phyloP scores from a whole-genome alignment of 2,329 filamentous ascomycete genomes.

The Arthrobotrys sinensis region DNA sequence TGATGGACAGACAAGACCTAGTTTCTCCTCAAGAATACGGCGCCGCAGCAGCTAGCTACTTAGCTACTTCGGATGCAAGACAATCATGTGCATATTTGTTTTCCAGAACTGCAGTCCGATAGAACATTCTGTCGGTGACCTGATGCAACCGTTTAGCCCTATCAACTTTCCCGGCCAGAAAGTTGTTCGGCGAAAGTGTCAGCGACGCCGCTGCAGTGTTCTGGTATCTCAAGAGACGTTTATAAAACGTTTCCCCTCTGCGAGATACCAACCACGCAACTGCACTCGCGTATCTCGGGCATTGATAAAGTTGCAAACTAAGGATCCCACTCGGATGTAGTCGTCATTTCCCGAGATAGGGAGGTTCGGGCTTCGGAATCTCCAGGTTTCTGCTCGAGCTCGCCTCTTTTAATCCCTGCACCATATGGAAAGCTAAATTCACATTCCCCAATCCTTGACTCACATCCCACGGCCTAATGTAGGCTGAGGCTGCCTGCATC shows the following conservation, averaged over 20 bases:
- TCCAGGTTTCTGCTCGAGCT: slow-evolving; percentile 37
- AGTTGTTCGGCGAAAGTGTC: slow-evolving; percentile 23
- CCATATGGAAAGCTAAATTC: slow-evolving; percentile 10
- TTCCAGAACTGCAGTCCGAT: neutral
- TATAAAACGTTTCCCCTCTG: slow-evolving; percentile 4
- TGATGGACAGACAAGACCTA: slow-evolving; percentile 10
- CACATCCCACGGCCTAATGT: slow-evolving; percentile 24
- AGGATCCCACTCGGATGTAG: slow-evolving; percentile 20
- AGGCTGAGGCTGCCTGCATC: slow-evolving; percentile 30
- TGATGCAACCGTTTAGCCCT: slow-evolving; percentile 14
- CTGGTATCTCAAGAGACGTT: neutral
- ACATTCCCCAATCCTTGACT: slow-evolving; percentile 40
- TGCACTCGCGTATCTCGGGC: slow-evolving; percentile 38
- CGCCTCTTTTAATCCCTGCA: slow-evolving; percentile 46
- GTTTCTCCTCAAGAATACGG: slow-evolving; percentile 7
- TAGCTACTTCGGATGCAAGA: neutral
- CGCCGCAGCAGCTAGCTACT: neutral
- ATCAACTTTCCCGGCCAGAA: slow-evolving; percentile 1
- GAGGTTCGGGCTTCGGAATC: slow-evolving; percentile 53
- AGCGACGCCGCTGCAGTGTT: slow-evolving; percentile 1
- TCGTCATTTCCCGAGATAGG: slow-evolving; percentile 54
- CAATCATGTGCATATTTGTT: neutral
- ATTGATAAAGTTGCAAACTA: slow-evolving; percentile 16
- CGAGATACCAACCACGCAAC: slow-evolving; percentile 10
- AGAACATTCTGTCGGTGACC: slow-evolving; percentile 5